Conservation (phyloP, 2,329 filamentous ascomycete genomes). For the Colletotrichum acutatum region DNA sequence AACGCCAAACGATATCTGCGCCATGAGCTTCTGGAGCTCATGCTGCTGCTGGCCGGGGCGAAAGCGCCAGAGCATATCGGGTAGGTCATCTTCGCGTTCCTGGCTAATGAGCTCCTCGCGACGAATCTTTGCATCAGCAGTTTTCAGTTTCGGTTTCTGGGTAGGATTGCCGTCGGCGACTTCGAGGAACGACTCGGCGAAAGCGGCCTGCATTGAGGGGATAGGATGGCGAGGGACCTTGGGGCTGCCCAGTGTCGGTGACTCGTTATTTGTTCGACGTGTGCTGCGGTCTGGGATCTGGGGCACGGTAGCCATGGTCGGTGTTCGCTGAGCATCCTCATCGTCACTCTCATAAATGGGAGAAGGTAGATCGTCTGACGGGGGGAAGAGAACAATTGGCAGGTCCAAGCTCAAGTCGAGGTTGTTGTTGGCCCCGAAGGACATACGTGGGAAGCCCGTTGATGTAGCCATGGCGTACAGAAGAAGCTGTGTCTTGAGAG, state of each 20-base stretch:
- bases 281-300: slow-evolving; percentile 30
- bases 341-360: slow-evolving; percentile 27
- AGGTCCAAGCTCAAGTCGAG: slow-evolving; percentile 35
- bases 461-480: slow-evolving; percentile 35
- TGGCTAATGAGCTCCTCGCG: slow-evolving; percentile 76
- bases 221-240: slow-evolving; percentile 72
- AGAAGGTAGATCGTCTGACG: slow-evolving; percentile 20
- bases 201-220: slow-evolving; percentile 80
- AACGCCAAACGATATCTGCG: slow-evolving; percentile 94
- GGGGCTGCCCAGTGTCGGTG: slow-evolving; percentile 18
- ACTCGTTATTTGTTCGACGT: slow-evolving; percentile 28
- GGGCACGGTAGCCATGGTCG: slow-evolving; percentile 28
- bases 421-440: slow-evolving; percentile 32
- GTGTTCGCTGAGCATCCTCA: slow-evolving; percentile 34
- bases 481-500: slow-evolving; percentile 12
- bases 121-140: slow-evolving; percentile 68
- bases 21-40: slow-evolving; percentile 88
- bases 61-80: slow-evolving; percentile 81
- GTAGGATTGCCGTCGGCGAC: slow-evolving; percentile 63
- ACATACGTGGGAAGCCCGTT: slow-evolving; percentile 35
- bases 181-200: slow-evolving; percentile 84
- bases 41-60: slow-evolving; percentile 82
- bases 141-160: slow-evolving; percentile 63
- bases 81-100: slow-evolving; percentile 74
- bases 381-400: slow-evolving; percentile 34